Conservation (phyloP, 1,139 yeast genomes). For the Yamadazyma jaroonii region DNA sequence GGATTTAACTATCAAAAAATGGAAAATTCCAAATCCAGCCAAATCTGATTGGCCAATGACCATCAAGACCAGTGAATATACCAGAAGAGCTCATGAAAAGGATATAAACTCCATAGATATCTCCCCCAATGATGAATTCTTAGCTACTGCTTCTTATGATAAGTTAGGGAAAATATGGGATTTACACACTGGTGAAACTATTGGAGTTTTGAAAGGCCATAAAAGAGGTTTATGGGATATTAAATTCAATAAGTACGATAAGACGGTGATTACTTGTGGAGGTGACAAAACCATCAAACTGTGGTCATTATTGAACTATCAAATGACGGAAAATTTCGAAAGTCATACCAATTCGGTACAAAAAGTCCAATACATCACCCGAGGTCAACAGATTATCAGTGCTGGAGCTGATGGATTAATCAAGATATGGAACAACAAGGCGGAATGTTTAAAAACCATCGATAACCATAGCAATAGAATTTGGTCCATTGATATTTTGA, state of each 20-base stretch:
- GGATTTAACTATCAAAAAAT: slow-evolving; percentile 86
- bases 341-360: slow-evolving; percentile 95
- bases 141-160: slow-evolving; percentile 97
- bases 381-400: slow-evolving; percentile 68
- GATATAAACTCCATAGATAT: slow-evolving; percentile 88
- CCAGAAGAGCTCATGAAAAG: slow-evolving; percentile 95
- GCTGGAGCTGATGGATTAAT: slow-evolving; percentile 95
- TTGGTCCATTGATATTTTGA: slow-evolving; percentile 76
- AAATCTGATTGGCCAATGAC: slow-evolving; percentile 16
- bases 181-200: slow-evolving; percentile 72
- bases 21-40: slow-evolving; percentile 61
- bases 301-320: slow-evolving; percentile 80
- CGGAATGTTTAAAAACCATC: slow-evolving; percentile 77
- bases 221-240: slow-evolving; percentile 95
- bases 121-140: slow-evolving; percentile 80
- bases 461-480: slow-evolving; percentile 93
- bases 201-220: slow-evolving; percentile 85
- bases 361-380: slow-evolving; percentile 67
- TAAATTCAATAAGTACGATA: slow-evolving; percentile 75
- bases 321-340: slow-evolving; percentile 80
- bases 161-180: slow-evolving; percentile 91
- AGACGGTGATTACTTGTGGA: slow-evolving; percentile 71
- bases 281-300: slow-evolving; percentile 90
- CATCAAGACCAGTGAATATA: slow-evolving; percentile 65
- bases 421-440: slow-evolving; percentile 83